Evolutionary conservation across 2,329 filamentous ascomycete species (phyloP), one percentile per base, ranked within the genome.

Genomic region (Microcyclospora tardicrescens): DNA sequence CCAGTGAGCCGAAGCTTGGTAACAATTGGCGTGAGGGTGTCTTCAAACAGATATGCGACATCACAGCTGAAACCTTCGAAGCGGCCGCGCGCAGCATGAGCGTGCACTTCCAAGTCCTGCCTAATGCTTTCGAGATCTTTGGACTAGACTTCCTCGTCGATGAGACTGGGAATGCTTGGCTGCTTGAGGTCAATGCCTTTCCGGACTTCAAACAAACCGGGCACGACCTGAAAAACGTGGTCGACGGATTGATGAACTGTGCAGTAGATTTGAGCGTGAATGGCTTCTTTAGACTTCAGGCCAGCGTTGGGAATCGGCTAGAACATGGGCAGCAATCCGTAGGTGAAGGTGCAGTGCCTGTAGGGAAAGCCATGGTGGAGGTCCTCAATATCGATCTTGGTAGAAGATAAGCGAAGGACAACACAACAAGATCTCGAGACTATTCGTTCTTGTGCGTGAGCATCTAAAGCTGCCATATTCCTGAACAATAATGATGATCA

Each of bases 191-290:
- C 27, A 98, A 98, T 65, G 84, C 89, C 0, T 98, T 93, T 62
- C 91, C 91, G 9, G 91, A 98, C 64, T 96, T 96, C 56, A 78
- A 74, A 55, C 89, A 96, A 73, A 94, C 86, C 12, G 91, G 91
- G 0, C 71, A 72, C 6, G 79, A 82, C 40, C 61, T 93, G 47
- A 75, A 71, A 55, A 73, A 65, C 0, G 61, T 96, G 31, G 79
- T 98, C 16, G 73, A 68, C 14, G 81, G 78, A 6, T 68, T 98
- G 48, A 91, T 93, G 69, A 71, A 75, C 51, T 81, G 75, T 10
- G 79, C 84, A 15, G 68, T 94, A 32, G 68, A 75, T 40, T 64
- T 72, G 46, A 83, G 69, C 2, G 73, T 94, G 2, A 63, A 65
- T 61, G 60, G 71, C 1, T 91, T 91, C 62, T 85, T 93, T 62